Percentiles rank a stretch among this genome's conserved stretches.
These are phyloP conservation scores for Corynespora cassiicola DNA, from an alignment of 2,329 filamentous ascomycete species.

Conservation along the genomic window DNA sequence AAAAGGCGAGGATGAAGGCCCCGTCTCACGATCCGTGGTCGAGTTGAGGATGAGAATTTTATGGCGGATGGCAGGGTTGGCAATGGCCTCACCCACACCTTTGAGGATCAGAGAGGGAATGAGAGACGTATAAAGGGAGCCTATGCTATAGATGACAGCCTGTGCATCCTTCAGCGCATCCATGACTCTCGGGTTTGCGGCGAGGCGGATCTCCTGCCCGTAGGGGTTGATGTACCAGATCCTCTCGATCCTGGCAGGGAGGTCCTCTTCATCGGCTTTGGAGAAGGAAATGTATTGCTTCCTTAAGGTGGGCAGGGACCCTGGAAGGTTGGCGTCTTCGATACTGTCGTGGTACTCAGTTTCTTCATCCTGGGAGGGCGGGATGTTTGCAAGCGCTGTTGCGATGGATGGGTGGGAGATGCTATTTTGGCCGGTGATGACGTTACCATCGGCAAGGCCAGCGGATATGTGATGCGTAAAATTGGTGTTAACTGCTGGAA, in stretches of 20 bases:
- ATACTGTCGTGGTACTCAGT: constrained; percentile 67
- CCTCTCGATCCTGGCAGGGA: constrained; percentile 77
- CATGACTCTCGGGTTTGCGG: constrained; percentile 81
- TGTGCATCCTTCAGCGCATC: constrained; percentile 69
- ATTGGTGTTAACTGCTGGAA: constrained; percentile 92
- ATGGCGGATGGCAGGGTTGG: constrained; percentile 60
- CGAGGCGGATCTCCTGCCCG: constrained; percentile 90
- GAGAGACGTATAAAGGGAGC: constrained; percentile 90
- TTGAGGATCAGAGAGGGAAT: constrained; percentile 81
- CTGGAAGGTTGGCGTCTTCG: constrained; percentile 82
- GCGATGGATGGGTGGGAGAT: constrained; percentile 40
- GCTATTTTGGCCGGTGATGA: constrained; percentile 87
- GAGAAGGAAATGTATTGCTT: constrained; percentile 83
- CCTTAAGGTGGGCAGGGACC: constrained; percentile 79
- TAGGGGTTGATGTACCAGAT: constrained; percentile 99
- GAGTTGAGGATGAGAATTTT: constrained; percentile 89
- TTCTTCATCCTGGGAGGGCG: constrained; percentile 41
- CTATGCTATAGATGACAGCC: constrained; percentile 87
- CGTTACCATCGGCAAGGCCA: constrained; percentile 74
- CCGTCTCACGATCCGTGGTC: constrained; percentile 84
- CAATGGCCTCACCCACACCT: constrained; percentile 73
- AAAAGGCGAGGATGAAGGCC: constrained; percentile 69
- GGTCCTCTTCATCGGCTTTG: constrained; percentile 75
- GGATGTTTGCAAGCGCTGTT: constrained; percentile 30
- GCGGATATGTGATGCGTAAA: constrained; percentile 95